A percentile compares a stretch with the other conserved stretches of the same genome.
Conservation (phyloP, 805 yeast species). For the Priceomyces fermenticarens region DNA sequence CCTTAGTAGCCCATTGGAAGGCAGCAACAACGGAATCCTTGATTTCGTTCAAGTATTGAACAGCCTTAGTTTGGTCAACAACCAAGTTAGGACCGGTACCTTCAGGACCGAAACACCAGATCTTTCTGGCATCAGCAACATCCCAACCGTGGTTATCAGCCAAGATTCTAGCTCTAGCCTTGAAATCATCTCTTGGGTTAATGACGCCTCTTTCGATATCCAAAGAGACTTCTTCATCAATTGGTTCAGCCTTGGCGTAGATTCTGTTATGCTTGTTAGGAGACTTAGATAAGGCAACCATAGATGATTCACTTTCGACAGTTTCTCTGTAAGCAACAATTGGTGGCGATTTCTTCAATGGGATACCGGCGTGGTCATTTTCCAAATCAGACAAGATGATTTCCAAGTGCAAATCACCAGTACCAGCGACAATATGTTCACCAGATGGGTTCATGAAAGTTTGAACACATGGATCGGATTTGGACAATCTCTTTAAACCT, state of each 20-base stretch:
- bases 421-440: conserved; percentile 99
- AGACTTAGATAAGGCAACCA: conserved; percentile 96
- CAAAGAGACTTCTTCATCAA: conserved; percentile 85
- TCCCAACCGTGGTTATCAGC: conserved; percentile 99
- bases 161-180: conserved; percentile 97
- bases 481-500: conserved; percentile 99
- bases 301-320: conserved; percentile 88
- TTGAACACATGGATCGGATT: conserved; percentile 99
- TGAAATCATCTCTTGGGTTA: conserved; percentile 95
- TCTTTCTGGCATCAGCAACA: conserved; percentile 99
- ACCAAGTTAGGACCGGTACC: conserved; percentile 98
- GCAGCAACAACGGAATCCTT: conserved; percentile 99
- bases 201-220: conserved; percentile 94
- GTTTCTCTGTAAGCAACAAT: conserved; percentile 99
- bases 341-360: conserved; percentile 96
- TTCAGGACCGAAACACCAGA: conserved; percentile 99
- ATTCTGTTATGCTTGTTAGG: conserved; percentile 99
- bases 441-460: conserved; percentile 86
- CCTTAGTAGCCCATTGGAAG: conserved; percentile 99
- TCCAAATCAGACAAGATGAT: conserved; percentile 94
- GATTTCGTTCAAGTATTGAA: conserved; percentile 97
- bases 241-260: conserved; percentile 95
- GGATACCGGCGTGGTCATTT: conserved; percentile 99
- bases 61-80: conserved; percentile 99
- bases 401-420: conserved; percentile 99